Evolutionary conservation across 2,329 filamentous ascomycete genomes (phyloP).

Genomic region (Penicillium nordicum): DNA sequence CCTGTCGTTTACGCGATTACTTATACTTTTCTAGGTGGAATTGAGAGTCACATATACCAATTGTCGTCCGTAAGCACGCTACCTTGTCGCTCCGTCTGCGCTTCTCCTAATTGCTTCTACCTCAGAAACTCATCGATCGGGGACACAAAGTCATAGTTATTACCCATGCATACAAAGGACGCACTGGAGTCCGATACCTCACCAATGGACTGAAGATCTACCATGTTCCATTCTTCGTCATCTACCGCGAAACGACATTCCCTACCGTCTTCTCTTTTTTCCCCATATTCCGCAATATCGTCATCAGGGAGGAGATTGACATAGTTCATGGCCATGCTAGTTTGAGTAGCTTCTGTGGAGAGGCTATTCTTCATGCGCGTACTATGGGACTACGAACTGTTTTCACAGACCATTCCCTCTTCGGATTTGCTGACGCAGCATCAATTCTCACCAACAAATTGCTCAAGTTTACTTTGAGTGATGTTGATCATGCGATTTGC

Average conservation of each 20-base stretch:
- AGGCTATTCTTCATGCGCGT: conserved; percentile 88
- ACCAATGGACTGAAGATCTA: conserved; percentile 98
- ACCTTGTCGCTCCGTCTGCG: not conserved
- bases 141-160: conserved; percentile 98
- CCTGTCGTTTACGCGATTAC: not conserved
- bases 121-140: conserved; percentile 87
- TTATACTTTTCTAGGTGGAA: conserved; percentile 57
- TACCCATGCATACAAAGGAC: conserved; percentile 88
- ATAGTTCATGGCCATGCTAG: conserved; percentile 98
- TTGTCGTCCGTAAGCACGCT: conserved; percentile 63
- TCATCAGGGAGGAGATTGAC: conserved; percentile 89
- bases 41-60: conserved; percentile 98
- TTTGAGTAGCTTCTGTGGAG: conserved; percentile 87
- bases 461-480: conserved; percentile 90
- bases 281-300: conserved; percentile 93
- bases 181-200: conserved; percentile 88
- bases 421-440: conserved; percentile 92
- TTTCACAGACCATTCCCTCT: conserved; percentile 95
- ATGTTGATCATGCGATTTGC: conserved; percentile 97
- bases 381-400: conserved; percentile 96
- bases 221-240: conserved; percentile 91
- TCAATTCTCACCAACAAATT: conserved; percentile 97
- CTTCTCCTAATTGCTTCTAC: conserved; percentile 10
- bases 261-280: conserved; percentile 99
- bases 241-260: conserved; percentile 90